Evolutionary conservation across 2,329 filamentous ascomycete species (phyloP), one percentile per base, ranked within the genome.

Genomic region (Tolypocladium sp.): DNA sequence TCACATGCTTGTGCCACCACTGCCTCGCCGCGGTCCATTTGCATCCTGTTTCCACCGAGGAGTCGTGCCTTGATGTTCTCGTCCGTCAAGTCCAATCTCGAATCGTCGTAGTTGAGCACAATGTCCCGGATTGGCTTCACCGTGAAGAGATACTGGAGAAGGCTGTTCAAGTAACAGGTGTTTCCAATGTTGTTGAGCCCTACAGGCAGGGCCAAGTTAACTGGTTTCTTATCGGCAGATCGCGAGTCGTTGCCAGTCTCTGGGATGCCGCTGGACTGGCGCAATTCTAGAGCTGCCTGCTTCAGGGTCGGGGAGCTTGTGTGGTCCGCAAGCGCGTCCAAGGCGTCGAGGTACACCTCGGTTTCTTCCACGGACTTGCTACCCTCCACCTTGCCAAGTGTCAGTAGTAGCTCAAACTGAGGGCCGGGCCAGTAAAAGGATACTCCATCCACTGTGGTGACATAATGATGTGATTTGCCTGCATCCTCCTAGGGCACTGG

Each of bases 161-260:
- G 82, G 74, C 93, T 97, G 77, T 99, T 99, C 58, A 99, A 81
- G 68, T 99, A 99, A 72, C 94, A 99, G 0, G 95, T 99, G 68
- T 99, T 99, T 60, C 94, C 92, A 59, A 97, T 96, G 66, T 97
- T 99, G 63, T 87, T 83, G 7, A 97, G 81, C 0, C 94, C 94
- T 27, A 96, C 90, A 0, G 94, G 94, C 72, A 90, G 86, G 37
- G 83, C 78, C 54, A 74, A 67, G 58, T 77, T 68, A 17, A 69
- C 68, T 3, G 66, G 57, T 46, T 51, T 52, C n/a, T 35, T 46
- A 8, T 57, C 57, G 35, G 57, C 55, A 25, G 35, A 52, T 41
- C 60, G 55, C 2, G 60, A 57, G 12, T 63, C 64, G 25, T 60
- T 22, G 42, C 59, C 58, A 57, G 60, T 33, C 37, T 3, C 22